Base-by-base conservation (phyloP, 352 stramenopile species). In the Pythium volutum region DNA sequence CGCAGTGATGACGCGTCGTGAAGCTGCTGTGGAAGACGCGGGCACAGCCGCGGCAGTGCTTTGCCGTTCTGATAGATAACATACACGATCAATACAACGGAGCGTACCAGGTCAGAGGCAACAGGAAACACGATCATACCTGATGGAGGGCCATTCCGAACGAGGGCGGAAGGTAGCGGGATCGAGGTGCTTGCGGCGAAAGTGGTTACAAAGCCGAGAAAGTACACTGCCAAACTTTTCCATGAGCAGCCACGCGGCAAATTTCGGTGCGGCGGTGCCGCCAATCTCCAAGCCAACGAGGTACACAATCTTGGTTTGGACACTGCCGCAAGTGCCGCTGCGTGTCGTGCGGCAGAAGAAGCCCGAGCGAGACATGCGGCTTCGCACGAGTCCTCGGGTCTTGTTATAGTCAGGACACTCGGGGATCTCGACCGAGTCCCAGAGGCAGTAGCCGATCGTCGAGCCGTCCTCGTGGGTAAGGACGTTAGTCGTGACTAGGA, bases 261-360 rank as follows among this genome's bases (percentile, higher is more conserved):
- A 61, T 14, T 67, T 57, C 7, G 73, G 72, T 3, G 29, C 14
- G 6, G 68, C 65, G 34, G 58, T 66, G 2, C 74, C 74, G 10
- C 70, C 74, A 42, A 59, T 51, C 45, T 82, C 68, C 23, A 80
- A 55, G 2, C 76, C 78, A 10, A 84, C 65, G 59, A 88, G 70
- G 63, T 88, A 86, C 25, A 88, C 74, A 38, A 88, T 83, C 67
- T 88, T 86, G 38, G 78, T 88, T 9, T 22, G 31, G 14, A 7
- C 23, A 12, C 16, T 12, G 26, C 16, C 54, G 12, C 18, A 25
- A 3, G 54, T 31, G 22, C 25, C 10, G 16, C 42, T 23, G 26
- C 18, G 29, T 9, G 8, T n/a, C 11, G 27, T 47, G 33, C 72
- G 71, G 9, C 79, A 48, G 58, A 84, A 79, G 47, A 80, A 84